These are phyloP conservation scores for Albophoma yamanashiensis DNA, from an alignment of 2,329 filamentous ascomycete species.

Conservation along the genomic window DNA sequence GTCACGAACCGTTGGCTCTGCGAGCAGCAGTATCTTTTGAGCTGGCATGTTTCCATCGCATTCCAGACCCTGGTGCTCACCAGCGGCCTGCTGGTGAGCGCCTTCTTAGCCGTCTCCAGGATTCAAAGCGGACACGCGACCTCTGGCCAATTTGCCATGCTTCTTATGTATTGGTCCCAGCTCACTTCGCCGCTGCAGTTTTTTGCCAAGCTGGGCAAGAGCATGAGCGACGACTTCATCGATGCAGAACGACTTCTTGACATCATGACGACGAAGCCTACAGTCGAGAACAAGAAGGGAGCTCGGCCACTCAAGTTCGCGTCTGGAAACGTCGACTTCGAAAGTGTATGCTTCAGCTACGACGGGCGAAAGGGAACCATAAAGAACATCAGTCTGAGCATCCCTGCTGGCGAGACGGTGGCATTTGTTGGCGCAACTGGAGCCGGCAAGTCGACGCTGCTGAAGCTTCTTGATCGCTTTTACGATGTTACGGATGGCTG, in stretches of 20 bases:
- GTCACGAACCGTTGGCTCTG: slow-evolving; percentile 29
- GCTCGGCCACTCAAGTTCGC: slow-evolving; percentile 38
- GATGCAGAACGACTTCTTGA: slow-evolving; percentile 47
- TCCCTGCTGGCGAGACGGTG: slow-evolving; percentile 40
- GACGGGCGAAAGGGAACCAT: slow-evolving; percentile 48
- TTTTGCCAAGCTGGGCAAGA: slow-evolving; percentile 49
- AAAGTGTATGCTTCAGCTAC: slow-evolving; percentile 46
- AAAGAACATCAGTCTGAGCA: slow-evolving; percentile 39
- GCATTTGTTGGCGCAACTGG: slow-evolving; percentile 52
- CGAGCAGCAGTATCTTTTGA: slow-evolving; percentile 26
- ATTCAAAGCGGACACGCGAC: slow-evolving; percentile 50
- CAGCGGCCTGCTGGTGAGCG: slow-evolving; percentile 55
- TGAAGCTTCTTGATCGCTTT: slow-evolving; percentile 48
- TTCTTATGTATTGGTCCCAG: slow-evolving; percentile 66
- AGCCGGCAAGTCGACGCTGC: slow-evolving; percentile 46
- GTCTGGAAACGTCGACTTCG: slow-evolving; percentile 44
- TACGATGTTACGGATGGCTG: slow-evolving; percentile 44
- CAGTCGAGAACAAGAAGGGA: slow-evolving; percentile 38
- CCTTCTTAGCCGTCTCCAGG: slow-evolving; percentile 52
- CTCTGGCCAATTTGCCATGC: slow-evolving; percentile 58
- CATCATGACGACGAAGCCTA: slow-evolving; percentile 47
- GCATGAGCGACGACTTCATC: slow-evolving; percentile 44
- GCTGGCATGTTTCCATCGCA: slow-evolving; percentile 40
- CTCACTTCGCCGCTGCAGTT: slow-evolving; percentile 61
- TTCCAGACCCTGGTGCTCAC: slow-evolving; percentile 55